These are phyloP conservation scores for Sarocladium strictum DNA, from an alignment of 2,329 filamentous ascomycete genomes.

Conservation along the genomic window DNA sequence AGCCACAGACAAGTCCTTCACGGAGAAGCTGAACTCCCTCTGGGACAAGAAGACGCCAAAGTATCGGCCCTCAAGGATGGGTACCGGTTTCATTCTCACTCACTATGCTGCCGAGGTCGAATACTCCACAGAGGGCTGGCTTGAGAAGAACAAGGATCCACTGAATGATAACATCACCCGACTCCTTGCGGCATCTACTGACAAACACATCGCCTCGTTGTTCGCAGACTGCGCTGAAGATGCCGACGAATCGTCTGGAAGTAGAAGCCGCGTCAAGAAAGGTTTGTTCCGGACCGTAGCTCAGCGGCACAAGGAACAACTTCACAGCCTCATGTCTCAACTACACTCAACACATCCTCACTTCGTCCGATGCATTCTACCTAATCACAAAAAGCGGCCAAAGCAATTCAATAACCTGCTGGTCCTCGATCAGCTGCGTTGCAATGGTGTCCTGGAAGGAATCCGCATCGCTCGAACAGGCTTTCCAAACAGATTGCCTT, in stretches of 20 bases:
- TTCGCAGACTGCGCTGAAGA: slow-evolving; percentile 83
- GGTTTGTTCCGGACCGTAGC: slow-evolving; percentile 95
- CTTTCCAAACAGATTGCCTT: slow-evolving; percentile 88
- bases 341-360: slow-evolving; percentile 95
- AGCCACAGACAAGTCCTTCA: slow-evolving; percentile 93
- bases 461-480: slow-evolving; percentile 95
- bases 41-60: slow-evolving; percentile 97
- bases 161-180: slow-evolving; percentile 95
- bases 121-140: slow-evolving; percentile 89
- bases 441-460: slow-evolving; percentile 98
- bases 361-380: slow-evolving; percentile 95
- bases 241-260: slow-evolving; percentile 65
- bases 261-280: slow-evolving; percentile 83
- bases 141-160: slow-evolving; percentile 99
- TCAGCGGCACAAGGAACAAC: slow-evolving; percentile 93
- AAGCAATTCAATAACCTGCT: slow-evolving; percentile 88
- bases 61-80: slow-evolving; percentile 81
- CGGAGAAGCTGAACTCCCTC: slow-evolving; percentile 90
- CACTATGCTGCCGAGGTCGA: slow-evolving; percentile 98
- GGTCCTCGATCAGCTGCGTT: slow-evolving; percentile 95
- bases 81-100: slow-evolving; percentile 89
- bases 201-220: slow-evolving; percentile 76
- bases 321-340: slow-evolving; percentile 93
- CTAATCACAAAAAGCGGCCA: slow-evolving; percentile 94
- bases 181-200: slow-evolving; percentile 72